These are phyloP conservation scores for Lactarius hatsudake DNA, from an alignment of 768 basidiomycete species.

Conservation along the genomic window DNA sequence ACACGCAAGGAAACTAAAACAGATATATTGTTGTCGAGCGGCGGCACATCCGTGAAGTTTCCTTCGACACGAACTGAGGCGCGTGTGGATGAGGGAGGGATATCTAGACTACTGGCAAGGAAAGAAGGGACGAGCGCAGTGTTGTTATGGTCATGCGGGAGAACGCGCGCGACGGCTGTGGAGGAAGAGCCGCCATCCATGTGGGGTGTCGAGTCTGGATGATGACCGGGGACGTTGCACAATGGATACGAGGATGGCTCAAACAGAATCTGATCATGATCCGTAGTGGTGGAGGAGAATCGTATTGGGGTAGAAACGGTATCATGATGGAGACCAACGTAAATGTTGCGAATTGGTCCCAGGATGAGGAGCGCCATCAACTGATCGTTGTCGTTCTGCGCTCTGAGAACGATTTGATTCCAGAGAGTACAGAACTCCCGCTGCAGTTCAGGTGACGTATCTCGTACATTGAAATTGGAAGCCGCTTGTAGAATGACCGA, in stretches of 20 bases:
- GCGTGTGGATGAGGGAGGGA: not conserved
- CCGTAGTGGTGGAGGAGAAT: not conserved
- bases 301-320: not conserved
- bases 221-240: not conserved
- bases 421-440: not conserved
- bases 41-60: not conserved
- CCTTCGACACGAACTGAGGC: not conserved
- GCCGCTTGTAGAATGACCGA: not conserved
- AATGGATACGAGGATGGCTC: not conserved
- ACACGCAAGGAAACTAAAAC: too few species aligned
- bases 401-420: not conserved
- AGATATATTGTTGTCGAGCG: not conserved
- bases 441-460: not conserved
- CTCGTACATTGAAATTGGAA: not conserved
- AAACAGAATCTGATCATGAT: not conserved
- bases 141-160: not conserved
- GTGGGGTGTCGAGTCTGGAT: not conserved
- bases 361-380: not conserved
- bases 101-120: not conserved
- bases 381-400: not conserved
- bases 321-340: not conserved
- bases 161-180: not conserved
- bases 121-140: too few species aligned
- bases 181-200: not conserved
- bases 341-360: not conserved